Base-by-base conservation (phyloP, 225 moss, liverwort and hornwort genomes). In the Antitrichia curtipendula region DNA sequence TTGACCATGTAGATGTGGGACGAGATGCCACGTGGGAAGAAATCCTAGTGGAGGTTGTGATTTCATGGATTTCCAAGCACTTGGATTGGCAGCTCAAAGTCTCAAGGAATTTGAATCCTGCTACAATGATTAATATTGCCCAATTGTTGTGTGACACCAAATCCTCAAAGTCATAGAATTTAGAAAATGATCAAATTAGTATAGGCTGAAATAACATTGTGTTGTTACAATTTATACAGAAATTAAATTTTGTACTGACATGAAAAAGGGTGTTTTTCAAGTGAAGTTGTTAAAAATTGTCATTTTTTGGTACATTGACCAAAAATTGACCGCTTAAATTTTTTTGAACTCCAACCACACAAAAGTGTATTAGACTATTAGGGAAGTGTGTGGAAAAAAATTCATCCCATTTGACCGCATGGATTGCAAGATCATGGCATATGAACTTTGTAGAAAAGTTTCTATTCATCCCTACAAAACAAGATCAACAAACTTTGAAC, bases 391-490 rank as follows among this genome's bases (percentile, higher is more conserved):
- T 29, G 9, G 3, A 12, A 38, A 22, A 12, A 4, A 11, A 2
- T 72, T 45, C 0, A 18, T 6, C 0, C 10, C 6, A 16, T 43
- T 10, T 43, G 16, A 43, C 3, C 0, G 0, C 9, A 0, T 45
- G 1, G 10, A 28, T 3, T 72, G 9, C 28, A 72, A 28, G 28
- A 71, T 43, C 16, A 66, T 38, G 3, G 22, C 0, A 1, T 66
- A 12, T 66, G 21, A 71, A 71, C 6, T 71, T 43, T 45, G 27
- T 27, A 0, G 70, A 27, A 71, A 41, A 9, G 2, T 43, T 43
- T 43, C 6, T 43, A 27, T 70, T 70, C 25, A 41, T 27, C 9
- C 15, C 8, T 70, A 25, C 8, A 4, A 25, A 40, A 40, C 0
- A 14, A 1, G 14, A 4, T 40, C 0, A 41, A 0, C 3, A 41